These are phyloP conservation scores for Monosporascus sp. DNA, from an alignment of 2,329 filamentous ascomycete genomes.

Conservation along the genomic window DNA sequence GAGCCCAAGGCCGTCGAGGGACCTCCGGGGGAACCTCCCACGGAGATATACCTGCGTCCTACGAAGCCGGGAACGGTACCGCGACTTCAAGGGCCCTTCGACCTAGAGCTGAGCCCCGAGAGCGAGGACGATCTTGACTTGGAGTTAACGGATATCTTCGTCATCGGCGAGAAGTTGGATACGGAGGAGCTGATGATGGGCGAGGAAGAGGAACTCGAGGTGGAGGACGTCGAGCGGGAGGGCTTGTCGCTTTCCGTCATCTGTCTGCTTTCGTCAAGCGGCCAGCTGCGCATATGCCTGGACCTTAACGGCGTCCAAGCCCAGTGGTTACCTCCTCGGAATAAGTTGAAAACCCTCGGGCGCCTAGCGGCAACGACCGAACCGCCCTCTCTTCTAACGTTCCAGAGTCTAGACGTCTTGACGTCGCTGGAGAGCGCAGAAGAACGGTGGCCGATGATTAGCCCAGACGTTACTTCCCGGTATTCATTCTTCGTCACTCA, in stretches of 20 bases:
- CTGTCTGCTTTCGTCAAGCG: slow-evolving; percentile 56
- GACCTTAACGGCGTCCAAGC: slow-evolving; percentile 59
- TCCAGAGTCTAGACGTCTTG: slow-evolving; percentile 59
- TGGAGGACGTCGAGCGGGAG: slow-evolving; percentile 51
- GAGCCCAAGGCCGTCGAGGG: slow-evolving; percentile 53
- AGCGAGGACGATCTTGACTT: slow-evolving; percentile 51
- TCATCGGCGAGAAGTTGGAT: slow-evolving; percentile 58
- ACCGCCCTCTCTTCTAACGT: slow-evolving; percentile 49
- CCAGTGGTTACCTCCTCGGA: slow-evolving; percentile 59
- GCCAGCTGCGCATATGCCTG: slow-evolving; percentile 56
- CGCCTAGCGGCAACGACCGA: slow-evolving; percentile 26
- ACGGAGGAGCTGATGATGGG: slow-evolving; percentile 56
- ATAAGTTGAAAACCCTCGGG: slow-evolving; percentile 40
- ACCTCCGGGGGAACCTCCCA: slow-evolving; percentile 40
- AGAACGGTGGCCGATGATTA: slow-evolving; percentile 59
- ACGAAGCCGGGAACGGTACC: slow-evolving; percentile 53
- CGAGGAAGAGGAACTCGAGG: slow-evolving; percentile 58
- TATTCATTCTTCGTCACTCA: slow-evolving; percentile 61
- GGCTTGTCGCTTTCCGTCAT: slow-evolving; percentile 56
- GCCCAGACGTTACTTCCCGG: slow-evolving; percentile 53
- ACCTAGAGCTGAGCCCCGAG: slow-evolving; percentile 49
- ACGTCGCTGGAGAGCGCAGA: slow-evolving; percentile 48
- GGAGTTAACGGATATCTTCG: slow-evolving; percentile 55
- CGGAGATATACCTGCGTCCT: slow-evolving; percentile 54
- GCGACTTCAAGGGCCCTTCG: slow-evolving; percentile 58